Conservation (phyloP, 495 filamentous ascomycete genomes). For the Penicillium desertorum region DNA sequence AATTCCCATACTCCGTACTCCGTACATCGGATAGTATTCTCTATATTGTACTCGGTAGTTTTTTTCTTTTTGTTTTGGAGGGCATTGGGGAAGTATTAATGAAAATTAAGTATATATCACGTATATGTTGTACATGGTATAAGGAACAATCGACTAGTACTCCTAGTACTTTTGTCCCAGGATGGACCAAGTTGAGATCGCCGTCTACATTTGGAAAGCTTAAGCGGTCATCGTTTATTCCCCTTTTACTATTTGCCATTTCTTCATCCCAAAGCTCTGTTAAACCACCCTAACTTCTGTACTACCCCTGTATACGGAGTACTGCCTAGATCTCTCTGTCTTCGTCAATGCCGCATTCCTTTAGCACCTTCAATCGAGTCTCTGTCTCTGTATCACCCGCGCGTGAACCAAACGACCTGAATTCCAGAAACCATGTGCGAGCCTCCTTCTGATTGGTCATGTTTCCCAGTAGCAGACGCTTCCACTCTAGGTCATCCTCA, state of each 20-base stretch:
- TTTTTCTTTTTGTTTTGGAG: not conserved
- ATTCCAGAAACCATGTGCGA: not conserved
- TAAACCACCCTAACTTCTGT: not conserved
- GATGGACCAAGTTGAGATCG: slow-evolving; percentile 4
- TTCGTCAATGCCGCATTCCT: not conserved
- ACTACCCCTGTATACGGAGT: not conserved
- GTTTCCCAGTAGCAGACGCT: slow-evolving; percentile 21
- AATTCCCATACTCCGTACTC: too few relatives aligned
- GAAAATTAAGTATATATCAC: not conserved
- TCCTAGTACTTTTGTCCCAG: not conserved
- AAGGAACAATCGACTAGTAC: not conserved
- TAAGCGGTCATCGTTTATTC: slow-evolving; percentile 3
- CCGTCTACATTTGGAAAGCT: slow-evolving; percentile 9
- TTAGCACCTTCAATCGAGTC: not conserved
- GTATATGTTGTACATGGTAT: not conserved
- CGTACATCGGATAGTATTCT: not conserved
- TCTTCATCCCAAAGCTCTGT: not conserved
- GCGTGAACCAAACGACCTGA: not conserved
- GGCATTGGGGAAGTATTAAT: not conserved
- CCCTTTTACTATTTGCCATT: not conserved
- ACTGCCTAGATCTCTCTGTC: not conserved
- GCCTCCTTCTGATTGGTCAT: slow-evolving; percentile 24
- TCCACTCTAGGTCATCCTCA: slow-evolving; percentile 23
- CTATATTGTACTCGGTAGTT: too few relatives aligned
- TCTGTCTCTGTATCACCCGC: not conserved